Percentiles rank a stretch among this genome's conserved stretches.
Conservation (phyloP, 2,329 filamentous ascomycete species). For the Alternaria conjuncta region DNA sequence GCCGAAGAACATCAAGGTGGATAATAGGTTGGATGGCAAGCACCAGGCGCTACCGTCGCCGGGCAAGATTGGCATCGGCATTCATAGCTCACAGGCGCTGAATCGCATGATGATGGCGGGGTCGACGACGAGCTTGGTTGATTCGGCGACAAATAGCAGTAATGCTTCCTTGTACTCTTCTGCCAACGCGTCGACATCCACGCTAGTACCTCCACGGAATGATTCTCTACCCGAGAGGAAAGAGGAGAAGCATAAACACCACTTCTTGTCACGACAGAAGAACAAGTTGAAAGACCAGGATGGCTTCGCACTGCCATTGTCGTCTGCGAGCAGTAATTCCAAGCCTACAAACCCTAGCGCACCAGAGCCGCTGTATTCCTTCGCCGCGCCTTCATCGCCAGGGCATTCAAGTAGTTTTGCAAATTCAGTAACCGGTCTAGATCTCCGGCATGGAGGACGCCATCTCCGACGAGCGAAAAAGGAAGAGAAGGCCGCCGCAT, state of each 20-base stretch:
- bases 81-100: constrained; percentile 67
- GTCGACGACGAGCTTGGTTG: constrained; percentile 73
- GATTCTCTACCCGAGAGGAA: constrained; percentile 62
- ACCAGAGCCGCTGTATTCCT: constrained; percentile 79
- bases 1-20: constrained; percentile 74
- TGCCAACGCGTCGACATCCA: constrained; percentile 78
- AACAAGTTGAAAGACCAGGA: constrained; percentile 77
- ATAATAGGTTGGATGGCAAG: constrained; percentile 65
- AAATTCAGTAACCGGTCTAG: constrained; percentile 81
- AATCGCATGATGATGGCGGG: constrained; percentile 68
- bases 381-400: constrained; percentile 75
- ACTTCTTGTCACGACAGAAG: constrained; percentile 80
- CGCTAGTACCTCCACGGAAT: constrained; percentile 66
- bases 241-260: constrained; percentile 76
- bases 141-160: constrained; percentile 62
- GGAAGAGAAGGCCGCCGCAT: constrained; percentile 57
- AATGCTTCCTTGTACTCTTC: constrained; percentile 72
- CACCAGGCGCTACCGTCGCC: constrained; percentile 75
- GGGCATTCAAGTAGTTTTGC: constrained; percentile 72
- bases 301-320: constrained; percentile 72
- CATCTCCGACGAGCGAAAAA: constrained; percentile 76
- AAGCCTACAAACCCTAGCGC: constrained; percentile 76
- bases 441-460: constrained; percentile 77
- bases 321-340: constrained; percentile 78
- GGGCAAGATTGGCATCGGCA: constrained; percentile 67